Percentiles rank a stretch among this genome's conserved stretches.
Conservation (phyloP, 495 filamentous ascomycete genomes). For the Aspergillus nidulans region DNA sequence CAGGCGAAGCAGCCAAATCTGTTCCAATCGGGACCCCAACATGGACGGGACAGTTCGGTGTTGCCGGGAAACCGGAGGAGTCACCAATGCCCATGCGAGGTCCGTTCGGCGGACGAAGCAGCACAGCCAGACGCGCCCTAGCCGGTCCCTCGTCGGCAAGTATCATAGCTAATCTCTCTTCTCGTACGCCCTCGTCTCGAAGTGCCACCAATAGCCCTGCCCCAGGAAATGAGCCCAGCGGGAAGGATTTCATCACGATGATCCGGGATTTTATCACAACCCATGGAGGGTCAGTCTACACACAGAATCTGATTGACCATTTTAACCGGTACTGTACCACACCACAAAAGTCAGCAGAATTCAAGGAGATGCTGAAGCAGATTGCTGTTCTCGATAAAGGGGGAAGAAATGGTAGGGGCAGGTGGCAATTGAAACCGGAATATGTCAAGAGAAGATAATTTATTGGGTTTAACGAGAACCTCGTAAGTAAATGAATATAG, state of each 20-base stretch:
- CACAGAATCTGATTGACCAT: constrained; percentile 74
- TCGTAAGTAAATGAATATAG: no score
- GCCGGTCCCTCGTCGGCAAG: constrained; percentile 51
- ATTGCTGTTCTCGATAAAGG: constrained; percentile 56
- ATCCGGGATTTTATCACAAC: constrained; percentile 68
- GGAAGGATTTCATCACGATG: constrained; percentile 61
- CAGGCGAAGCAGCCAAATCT: constrained; percentile 63
- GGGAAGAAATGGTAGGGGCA: constrained; percentile 48
- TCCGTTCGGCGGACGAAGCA: constrained; percentile 23
- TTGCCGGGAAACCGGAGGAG: constrained; percentile 56
- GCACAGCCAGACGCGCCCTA: constrained; percentile 31
- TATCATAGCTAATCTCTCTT: constrained; percentile 56
- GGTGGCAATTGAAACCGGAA: constrained; percentile 60
- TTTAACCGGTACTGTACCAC: constrained; percentile 63
- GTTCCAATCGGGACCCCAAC: constrained; percentile 82
- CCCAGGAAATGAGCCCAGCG: constrained; percentile 25
- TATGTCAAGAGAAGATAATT: constrained; percentile 29
- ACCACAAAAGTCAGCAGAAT: constrained; percentile 52
- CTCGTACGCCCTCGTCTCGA: constrained; percentile 25
- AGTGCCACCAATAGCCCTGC: constrained; percentile 28
- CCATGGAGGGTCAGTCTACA: constrained; percentile 68
- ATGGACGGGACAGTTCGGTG: constrained; percentile 84
- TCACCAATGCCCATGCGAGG: constrained; percentile 11
- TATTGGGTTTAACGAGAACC: neutral
- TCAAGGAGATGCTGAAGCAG: constrained; percentile 56